phyloP scores from a whole-genome alignment of 1,139 yeast species.

The Yueomyces sp. region DNA sequence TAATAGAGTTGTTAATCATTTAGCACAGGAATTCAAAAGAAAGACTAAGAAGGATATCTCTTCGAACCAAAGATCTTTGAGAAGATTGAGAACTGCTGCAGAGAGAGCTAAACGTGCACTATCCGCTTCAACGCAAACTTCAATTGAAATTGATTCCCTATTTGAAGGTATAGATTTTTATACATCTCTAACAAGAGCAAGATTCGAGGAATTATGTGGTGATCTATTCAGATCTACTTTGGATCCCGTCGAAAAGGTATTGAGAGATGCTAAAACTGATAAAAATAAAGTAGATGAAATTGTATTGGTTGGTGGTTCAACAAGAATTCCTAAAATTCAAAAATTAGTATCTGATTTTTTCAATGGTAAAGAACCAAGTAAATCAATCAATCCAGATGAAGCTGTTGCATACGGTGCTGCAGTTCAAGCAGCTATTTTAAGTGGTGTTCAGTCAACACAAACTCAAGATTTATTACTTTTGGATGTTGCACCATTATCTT shows the following conservation, averaged over 20 bases:
- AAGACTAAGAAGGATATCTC: slow-evolving; percentile 65
- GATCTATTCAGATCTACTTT: slow-evolving; percentile 71
- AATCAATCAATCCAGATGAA: slow-evolving; percentile 68
- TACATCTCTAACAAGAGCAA: slow-evolving; percentile 73
- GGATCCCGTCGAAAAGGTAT: slow-evolving; percentile 73
- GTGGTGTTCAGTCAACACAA: slow-evolving; percentile 74
- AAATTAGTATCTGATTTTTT: slow-evolving; percentile 75
- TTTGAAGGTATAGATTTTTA: slow-evolving; percentile 73
- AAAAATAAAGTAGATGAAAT: slow-evolving; percentile 72
- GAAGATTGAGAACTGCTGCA: slow-evolving; percentile 82
- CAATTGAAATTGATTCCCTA: slow-evolving; percentile 74
- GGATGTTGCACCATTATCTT: slow-evolving; percentile 88
- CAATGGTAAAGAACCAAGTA: slow-evolving; percentile 80
- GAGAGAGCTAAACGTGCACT: slow-evolving; percentile 85
- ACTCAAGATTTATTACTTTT: slow-evolving; percentile 78
- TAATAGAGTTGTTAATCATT: slow-evolving; percentile 62
- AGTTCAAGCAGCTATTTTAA: slow-evolving; percentile 79
- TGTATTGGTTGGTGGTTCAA: slow-evolving; percentile 84
- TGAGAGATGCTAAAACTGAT: slow-evolving; percentile 65
- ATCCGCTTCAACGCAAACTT: slow-evolving; percentile 72
- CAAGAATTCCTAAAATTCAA: slow-evolving; percentile 87
- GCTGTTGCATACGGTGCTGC: slow-evolving; percentile 71
- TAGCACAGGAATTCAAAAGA: slow-evolving; percentile 71
- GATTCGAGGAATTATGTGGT: slow-evolving; percentile 79
- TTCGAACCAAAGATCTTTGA: slow-evolving; percentile 63